Percentiles rank a stretch among this genome's conserved stretches.
phyloP scores from a whole-genome alignment of 108 stramenopile genomes.

The Cylindrotheca fusiformis region DNA sequence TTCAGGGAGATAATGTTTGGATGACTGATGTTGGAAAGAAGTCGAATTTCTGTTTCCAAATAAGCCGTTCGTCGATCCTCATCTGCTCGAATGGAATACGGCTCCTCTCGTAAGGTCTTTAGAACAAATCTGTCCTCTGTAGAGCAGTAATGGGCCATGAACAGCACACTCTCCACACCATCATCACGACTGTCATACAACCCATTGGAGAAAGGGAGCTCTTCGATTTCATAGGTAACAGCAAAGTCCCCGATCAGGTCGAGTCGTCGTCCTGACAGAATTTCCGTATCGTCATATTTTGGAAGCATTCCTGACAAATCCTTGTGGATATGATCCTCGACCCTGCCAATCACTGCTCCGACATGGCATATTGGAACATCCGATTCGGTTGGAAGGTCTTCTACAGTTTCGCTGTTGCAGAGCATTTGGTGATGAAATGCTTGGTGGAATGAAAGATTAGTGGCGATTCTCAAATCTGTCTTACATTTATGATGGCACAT shows the following conservation, averaged over 20 bases:
- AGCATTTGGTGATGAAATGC: no score
- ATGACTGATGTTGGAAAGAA: conserved; percentile 14
- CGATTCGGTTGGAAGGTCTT: no score
- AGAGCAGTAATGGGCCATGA: neutral
- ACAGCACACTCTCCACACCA: neutral
- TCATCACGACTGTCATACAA: neutral
- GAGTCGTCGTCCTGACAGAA: neutral
- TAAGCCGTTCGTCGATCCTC: conserved; percentile 4
- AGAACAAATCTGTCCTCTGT: neutral
- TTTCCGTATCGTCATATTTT: neutral
- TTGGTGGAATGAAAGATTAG: no score
- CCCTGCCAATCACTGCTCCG: no score
- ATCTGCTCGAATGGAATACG: neutral
- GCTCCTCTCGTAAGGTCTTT: neutral
- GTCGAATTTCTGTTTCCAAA: conserved; percentile 1
- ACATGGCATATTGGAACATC: no score
- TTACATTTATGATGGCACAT: no score
- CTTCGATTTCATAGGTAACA: neutral
- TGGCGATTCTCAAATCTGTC: no score
- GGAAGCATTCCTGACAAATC: neutral
- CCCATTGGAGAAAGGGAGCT: neutral
- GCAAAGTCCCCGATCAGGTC: neutral
- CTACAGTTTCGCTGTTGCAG: no score
- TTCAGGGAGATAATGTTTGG: conserved; percentile 21
- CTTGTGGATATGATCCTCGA: neutral